These are phyloP conservation scores for Fistulina hepatica DNA, from an alignment of 1,284 basidiomycete species.

Conservation along the genomic window DNA sequence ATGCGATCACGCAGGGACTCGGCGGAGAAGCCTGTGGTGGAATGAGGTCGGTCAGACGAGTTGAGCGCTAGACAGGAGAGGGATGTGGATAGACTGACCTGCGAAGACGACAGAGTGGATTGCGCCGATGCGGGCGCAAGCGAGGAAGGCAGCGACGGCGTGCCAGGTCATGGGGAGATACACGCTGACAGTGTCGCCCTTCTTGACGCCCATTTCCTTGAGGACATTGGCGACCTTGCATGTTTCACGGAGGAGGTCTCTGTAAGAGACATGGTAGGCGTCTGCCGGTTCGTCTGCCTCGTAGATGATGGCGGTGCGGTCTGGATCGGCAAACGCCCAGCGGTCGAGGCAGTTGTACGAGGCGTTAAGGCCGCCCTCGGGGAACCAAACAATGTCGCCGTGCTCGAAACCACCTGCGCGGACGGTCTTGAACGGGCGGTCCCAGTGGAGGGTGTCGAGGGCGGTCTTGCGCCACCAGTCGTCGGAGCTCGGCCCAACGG, in stretches of 20 bases:
- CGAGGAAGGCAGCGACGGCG: slow-evolving; percentile 90
- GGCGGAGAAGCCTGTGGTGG: slow-evolving; percentile 97
- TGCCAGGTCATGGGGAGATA: slow-evolving; percentile 92
- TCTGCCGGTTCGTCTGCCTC: slow-evolving; percentile 93
- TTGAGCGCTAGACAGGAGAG: too few relatives aligned
- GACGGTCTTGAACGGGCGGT: slow-evolving; percentile 85
- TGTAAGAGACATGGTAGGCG: slow-evolving; percentile 70
- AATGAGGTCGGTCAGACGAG: too few relatives aligned
- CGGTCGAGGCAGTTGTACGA: slow-evolving; percentile 98
- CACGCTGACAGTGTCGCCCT: slow-evolving; percentile 90
- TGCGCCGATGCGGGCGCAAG: slow-evolving; percentile 94
- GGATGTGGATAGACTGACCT: too few relatives aligned
- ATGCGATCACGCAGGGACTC: slow-evolving; percentile 93
- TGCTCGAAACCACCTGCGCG: slow-evolving; percentile 74
- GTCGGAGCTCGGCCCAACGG: slow-evolving; percentile 66
- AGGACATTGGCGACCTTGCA: slow-evolving; percentile 89
- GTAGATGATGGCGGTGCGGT: slow-evolving; percentile 93
- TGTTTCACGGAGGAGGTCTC: slow-evolving; percentile 84
- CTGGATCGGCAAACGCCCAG: slow-evolving; percentile 84
- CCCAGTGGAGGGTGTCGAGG: slow-evolving; percentile 77
- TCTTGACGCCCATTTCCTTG: slow-evolving; percentile 84
- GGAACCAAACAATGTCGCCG: slow-evolving; percentile 95
- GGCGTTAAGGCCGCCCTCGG: slow-evolving; percentile 80
- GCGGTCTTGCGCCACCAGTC: slow-evolving; percentile 88
- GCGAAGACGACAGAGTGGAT: slow-evolving; percentile 99